A percentile compares a stretch with the other conserved stretches of the same genome.
Conservation (phyloP, 2,329 filamentous ascomycete species). For the Ophiocordyceps robertsii region DNA sequence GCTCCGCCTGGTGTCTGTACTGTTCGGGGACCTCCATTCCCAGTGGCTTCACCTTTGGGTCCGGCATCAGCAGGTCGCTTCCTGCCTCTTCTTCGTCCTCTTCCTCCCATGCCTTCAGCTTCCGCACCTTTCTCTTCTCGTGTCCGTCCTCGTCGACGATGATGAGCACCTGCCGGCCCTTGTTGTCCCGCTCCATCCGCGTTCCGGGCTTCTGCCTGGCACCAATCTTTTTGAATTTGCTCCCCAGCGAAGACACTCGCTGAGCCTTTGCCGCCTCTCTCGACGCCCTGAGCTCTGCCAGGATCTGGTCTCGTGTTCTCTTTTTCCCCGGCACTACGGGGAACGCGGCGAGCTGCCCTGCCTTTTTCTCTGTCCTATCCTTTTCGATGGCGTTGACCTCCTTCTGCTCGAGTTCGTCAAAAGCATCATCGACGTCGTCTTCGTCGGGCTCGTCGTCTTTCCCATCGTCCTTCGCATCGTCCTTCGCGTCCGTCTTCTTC, state of each 20-base stretch:
- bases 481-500: slow-evolving; percentile 7
- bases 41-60: slow-evolving; percentile 41
- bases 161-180: slow-evolving; percentile 50
- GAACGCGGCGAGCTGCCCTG: slow-evolving; percentile 44
- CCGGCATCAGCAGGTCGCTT: slow-evolving; percentile 35
- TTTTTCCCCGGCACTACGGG: slow-evolving; percentile 42
- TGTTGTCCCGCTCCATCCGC: slow-evolving; percentile 46
- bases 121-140: slow-evolving; percentile 51
- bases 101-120: slow-evolving; percentile 26
- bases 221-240: slow-evolving; percentile 53
- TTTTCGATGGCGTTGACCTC: slow-evolving; percentile 40
- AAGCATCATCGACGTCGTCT: slow-evolving; percentile 47
- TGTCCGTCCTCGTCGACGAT: slow-evolving; percentile 53
- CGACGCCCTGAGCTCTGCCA: slow-evolving; percentile 53
- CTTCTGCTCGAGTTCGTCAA: slow-evolving; percentile 42
- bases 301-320: slow-evolving; percentile 50
- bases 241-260: slow-evolving; percentile 37
- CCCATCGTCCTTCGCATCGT: slow-evolving; percentile 15
- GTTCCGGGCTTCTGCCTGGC: slow-evolving; percentile 37
- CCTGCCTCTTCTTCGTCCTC: slow-evolving; percentile 21
- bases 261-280: slow-evolving; percentile 45
- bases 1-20: slow-evolving; percentile 32
- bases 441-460: slow-evolving; percentile 12
- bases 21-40: slow-evolving; percentile 54
- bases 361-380: slow-evolving; percentile 40